A percentile compares a stretch with the other conserved stretches of the same genome.
Conservation (phyloP, 257 asterid species). For the Oldenlandia corymbosa region DNA sequence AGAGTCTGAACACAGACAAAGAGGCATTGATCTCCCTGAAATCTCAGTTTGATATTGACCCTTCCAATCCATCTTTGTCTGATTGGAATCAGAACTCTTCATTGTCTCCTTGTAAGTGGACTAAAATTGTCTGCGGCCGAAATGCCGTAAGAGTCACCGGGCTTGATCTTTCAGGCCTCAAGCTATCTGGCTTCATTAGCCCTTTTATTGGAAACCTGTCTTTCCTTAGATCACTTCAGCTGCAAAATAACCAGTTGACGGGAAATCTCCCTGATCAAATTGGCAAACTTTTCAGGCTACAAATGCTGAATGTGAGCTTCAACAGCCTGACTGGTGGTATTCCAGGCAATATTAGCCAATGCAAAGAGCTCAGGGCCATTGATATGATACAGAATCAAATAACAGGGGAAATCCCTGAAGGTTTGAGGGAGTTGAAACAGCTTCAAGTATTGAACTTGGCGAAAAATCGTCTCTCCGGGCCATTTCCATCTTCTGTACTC, state of each 20-base stretch:
- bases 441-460: conserved; percentile 43
- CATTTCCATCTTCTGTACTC: conserved; percentile 37
- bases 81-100: conserved; percentile 34
- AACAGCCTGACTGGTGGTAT: conserved; percentile 35
- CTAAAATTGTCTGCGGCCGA: conserved; percentile 39
- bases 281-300: conserved; percentile 34
- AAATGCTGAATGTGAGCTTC: conserved; percentile 28
- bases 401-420: conserved; percentile 35
- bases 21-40: conserved; percentile 48
- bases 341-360: conserved; percentile 34
- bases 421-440: conserved; percentile 22
- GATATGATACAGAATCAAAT: conserved; percentile 45
- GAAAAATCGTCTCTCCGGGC: conserved; percentile 40
- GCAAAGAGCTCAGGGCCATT: conserved; percentile 30
- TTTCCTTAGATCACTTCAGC: conserved; percentile 38
- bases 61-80: conserved; percentile 29
- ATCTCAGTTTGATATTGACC: conserved; percentile 27
- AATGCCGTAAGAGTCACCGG: conserved; percentile 24
- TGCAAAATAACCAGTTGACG: conserved; percentile 39
- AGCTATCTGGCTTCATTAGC: conserved; percentile 40
- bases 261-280: conserved; percentile 42
- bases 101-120: conserved; percentile 63
- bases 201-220: conserved; percentile 54
- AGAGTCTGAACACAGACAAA: conserved; percentile 33
- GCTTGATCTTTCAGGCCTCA: conserved; percentile 39